phyloP scores from a whole-genome alignment of 306 rosid genomes.

The Citrullus colocynthis region DNA sequence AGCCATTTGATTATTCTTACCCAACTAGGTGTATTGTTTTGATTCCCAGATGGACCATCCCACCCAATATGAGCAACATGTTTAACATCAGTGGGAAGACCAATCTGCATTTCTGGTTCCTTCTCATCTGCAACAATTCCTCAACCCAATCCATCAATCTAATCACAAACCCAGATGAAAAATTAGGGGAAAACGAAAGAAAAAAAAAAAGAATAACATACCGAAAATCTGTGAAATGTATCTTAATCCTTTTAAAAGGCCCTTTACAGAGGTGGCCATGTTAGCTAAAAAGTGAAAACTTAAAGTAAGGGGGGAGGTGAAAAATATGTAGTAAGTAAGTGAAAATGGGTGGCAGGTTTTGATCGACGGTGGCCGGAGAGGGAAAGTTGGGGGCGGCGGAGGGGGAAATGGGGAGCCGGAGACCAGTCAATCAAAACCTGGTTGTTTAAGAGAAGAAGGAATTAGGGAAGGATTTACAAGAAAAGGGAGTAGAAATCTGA shows the following conservation, averaged over 20 bases:
- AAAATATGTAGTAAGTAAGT: background rate
- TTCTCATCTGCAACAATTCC: conserved; percentile 49
- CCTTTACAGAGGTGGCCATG: conserved; percentile 51
- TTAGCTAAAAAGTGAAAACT: background rate
- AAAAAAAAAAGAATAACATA: conserved; percentile 11
- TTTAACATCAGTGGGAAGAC: conserved; percentile 84
- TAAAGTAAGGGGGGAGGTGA: too few species aligned
- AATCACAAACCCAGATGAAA: background rate
- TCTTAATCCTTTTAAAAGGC: conserved; percentile 71
- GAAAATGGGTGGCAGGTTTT: conserved; percentile 16
- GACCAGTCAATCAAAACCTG: conserved; percentile 40
- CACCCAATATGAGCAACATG: conserved; percentile 46
- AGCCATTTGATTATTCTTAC: conserved; percentile 8
- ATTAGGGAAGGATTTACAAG: conserved; percentile 13
- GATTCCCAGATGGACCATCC: conserved; percentile 30
- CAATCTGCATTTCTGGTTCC: conserved; percentile 71
- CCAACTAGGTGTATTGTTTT: conserved; percentile 25
- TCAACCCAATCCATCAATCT: background rate
- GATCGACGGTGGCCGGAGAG: conserved; percentile 15
- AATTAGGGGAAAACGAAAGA: background rate
- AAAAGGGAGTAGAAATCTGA: conserved; percentile 18
- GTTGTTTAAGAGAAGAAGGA: conserved; percentile 9
- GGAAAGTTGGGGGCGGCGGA: background rate
- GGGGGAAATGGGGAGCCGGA: conserved; percentile 15
- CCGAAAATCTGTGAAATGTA: conserved; percentile 85